phyloP scores from a whole-genome alignment of 495 filamentous ascomycete species.

The Penicillium malachiteum region DNA sequence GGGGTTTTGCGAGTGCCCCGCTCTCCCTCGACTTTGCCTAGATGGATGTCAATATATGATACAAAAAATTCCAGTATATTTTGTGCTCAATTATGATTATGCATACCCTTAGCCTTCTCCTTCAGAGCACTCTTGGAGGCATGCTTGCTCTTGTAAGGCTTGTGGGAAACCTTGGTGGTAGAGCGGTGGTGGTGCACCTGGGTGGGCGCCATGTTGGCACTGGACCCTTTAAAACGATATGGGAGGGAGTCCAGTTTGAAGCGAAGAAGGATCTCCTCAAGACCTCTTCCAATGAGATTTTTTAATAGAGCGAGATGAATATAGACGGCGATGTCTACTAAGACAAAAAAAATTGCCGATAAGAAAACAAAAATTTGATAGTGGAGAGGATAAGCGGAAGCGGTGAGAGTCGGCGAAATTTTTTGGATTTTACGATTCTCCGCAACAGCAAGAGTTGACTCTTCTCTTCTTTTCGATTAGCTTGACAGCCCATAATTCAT shows the following conservation, averaged over 20 bases:
- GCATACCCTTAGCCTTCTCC: constrained; percentile 72
- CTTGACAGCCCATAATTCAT: constrained; percentile 11
- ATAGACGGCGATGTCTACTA: constrained; percentile 4
- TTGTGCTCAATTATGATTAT: not conserved
- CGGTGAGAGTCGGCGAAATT: constrained; percentile 36
- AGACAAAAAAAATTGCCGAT: constrained; percentile 29
- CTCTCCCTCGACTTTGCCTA: constrained; percentile 64
- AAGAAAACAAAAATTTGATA: constrained; percentile 38
- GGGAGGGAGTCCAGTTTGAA: constrained; percentile 63
- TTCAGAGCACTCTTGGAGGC: constrained; percentile 83
- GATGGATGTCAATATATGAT: constrained; percentile 4
- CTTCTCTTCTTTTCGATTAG: not conserved
- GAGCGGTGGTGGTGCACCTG: constrained; percentile 80
- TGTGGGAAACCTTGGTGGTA: constrained; percentile 82
- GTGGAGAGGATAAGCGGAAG: constrained; percentile 41
- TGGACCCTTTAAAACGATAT: constrained; percentile 83
- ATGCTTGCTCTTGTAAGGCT: constrained; percentile 87
- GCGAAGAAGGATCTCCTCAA: constrained; percentile 1
- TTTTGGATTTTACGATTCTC: constrained; percentile 13
- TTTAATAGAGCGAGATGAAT: constrained; percentile 1
- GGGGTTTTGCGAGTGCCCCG: constrained; percentile 73
- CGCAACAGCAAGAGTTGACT: constrained; percentile 1
- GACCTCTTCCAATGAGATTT: not conserved
- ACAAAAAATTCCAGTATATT: not conserved
- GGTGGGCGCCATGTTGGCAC: constrained; percentile 52